phyloP scores from a whole-genome alignment of 352 stramenopile genomes.

The Blastocystis sp. region DNA sequence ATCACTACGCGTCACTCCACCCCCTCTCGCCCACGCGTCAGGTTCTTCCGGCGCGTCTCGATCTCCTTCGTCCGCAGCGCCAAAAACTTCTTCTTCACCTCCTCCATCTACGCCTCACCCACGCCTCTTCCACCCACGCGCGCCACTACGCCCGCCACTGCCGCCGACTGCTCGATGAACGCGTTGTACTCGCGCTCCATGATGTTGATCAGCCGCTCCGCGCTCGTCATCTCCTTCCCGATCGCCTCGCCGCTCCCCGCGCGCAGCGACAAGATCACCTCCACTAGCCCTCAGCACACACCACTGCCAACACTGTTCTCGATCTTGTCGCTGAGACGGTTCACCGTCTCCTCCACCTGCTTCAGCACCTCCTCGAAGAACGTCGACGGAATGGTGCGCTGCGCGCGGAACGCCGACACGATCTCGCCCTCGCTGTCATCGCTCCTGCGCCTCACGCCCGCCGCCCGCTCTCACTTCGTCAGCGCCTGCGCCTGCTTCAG shows the following conservation, averaged over 20 bases:
- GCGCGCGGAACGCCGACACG: background rate
- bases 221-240: conserved; percentile 40
- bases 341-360: conserved; percentile 15
- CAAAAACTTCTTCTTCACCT: conserved; percentile 65
- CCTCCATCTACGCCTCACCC: conserved; percentile 27
- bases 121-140: background rate
- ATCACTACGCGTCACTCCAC: conserved; percentile 43
- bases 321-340: conserved; percentile 12
- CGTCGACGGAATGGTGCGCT: background rate
- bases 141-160: conserved; percentile 2
- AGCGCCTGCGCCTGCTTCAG: conserved; percentile 2
- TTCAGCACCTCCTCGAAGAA: conserved; percentile 60
- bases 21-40: conserved; percentile 5
- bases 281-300: conserved; percentile 27
- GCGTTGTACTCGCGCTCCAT: conserved; percentile 46
- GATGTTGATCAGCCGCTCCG: conserved; percentile 39
- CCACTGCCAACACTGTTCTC: conserved; percentile 6
- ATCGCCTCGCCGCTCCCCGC: background rate
- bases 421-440: background rate
- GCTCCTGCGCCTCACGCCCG: background rate
- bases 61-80: conserved; percentile 49
- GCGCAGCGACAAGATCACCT: conserved; percentile 17
- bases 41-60: conserved; percentile 47
- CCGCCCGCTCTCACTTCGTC: background rate
- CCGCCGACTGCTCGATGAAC: conserved; percentile 54